Base-by-base conservation (phyloP, 2,329 filamentous ascomycete genomes). In the Fonsecaea pugnacius region DNA sequence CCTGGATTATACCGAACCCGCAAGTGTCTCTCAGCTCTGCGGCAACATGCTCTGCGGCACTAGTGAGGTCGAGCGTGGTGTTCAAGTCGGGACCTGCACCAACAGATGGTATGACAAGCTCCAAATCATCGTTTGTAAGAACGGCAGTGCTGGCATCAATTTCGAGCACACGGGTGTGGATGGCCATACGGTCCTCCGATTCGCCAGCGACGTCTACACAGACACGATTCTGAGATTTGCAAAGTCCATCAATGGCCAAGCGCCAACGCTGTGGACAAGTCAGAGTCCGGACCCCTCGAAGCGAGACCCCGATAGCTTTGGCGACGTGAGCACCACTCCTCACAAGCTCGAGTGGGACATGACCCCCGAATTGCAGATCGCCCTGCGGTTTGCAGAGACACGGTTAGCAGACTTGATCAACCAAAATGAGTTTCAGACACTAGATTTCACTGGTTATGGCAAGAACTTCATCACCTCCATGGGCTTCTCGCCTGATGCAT, bases 51-150 rank as follows among this genome's bases (percentile, higher is more conserved):
- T 99, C 12, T 98, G 95, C 73, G 95, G 95, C 51, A 96, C 92
- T 0, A 96, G 90, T 71, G 89, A 95, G 73, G 89, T 98, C 12
- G 91, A 96, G 73, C 91, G 90, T 74, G 95, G 95, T 4, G 91
- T 99, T 1, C 95, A 99, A 78, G 92, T 97, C 51, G 95, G 95
- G 33, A 98, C 95, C 1, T 99, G 95, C 79, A 97, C 94, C 14
- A 99, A 99, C 77, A 85, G 95, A 67, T 99, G 95, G 95, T 99
- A 99, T 74, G 95, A 99, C 79, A 99, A 99, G 80, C 83, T 99
- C 54, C 95, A 99, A 75, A 97, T 99, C 67, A 98, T 99, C 60
- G 95, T 99, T 57, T 98, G 95, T 83, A 96, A 96, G 80, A 99
- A 98, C 78, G 95, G 95, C 63, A 96, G 92, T 74, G 95, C 95